Percentiles rank a stretch among this genome's conserved stretches.
These are phyloP conservation scores for Penicillium sp. DNA, from an alignment of 2,329 filamentous ascomycete genomes.

Conservation along the genomic window DNA sequence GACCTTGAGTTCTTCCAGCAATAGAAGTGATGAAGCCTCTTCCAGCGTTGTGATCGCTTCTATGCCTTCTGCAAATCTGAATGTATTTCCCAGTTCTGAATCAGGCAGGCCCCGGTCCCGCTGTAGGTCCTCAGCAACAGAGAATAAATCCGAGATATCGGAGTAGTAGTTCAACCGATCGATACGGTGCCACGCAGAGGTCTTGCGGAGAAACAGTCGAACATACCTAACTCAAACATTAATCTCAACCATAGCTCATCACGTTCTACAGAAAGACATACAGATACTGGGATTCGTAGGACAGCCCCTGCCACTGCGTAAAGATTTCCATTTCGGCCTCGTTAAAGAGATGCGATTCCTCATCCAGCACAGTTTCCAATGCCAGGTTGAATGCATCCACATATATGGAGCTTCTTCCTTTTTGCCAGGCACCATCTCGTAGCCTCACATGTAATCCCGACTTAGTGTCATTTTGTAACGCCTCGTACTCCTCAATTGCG, in stretches of 20 bases:
- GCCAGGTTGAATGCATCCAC: conserved; percentile 96
- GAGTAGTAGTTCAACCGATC: conserved; percentile 73
- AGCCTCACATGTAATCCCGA: conserved; percentile 50
- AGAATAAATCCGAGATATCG: conserved; percentile 72
- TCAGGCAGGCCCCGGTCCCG: conserved; percentile 55
- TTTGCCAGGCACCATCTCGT: conserved; percentile 63
- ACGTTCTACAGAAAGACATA: conserved; percentile 48
- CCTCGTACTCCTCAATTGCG: conserved; percentile 77
- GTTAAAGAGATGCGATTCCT: conserved; percentile 85
- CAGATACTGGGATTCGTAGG: conserved; percentile 88
- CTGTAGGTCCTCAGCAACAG: conserved; percentile 66
- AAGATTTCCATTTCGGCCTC: conserved; percentile 76
- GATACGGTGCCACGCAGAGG: conserved; percentile 84
- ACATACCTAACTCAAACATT: conserved; percentile 64
- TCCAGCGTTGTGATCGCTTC: conserved; percentile 74
- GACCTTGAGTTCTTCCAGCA: conserved; percentile 81
- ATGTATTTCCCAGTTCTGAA: conserved; percentile 53
- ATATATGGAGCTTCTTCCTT: conserved; percentile 84
- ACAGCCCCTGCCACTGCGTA: conserved; percentile 65
- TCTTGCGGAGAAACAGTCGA: conserved; percentile 86
- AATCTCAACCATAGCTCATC: not conserved
- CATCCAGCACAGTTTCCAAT: conserved; percentile 80
- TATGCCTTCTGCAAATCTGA: conserved; percentile 78
- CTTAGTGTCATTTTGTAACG: conserved; percentile 51
- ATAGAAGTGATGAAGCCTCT: conserved; percentile 76